Conservation (phyloP, 495 filamentous ascomycete genomes). For the Lophium mytilinum region DNA sequence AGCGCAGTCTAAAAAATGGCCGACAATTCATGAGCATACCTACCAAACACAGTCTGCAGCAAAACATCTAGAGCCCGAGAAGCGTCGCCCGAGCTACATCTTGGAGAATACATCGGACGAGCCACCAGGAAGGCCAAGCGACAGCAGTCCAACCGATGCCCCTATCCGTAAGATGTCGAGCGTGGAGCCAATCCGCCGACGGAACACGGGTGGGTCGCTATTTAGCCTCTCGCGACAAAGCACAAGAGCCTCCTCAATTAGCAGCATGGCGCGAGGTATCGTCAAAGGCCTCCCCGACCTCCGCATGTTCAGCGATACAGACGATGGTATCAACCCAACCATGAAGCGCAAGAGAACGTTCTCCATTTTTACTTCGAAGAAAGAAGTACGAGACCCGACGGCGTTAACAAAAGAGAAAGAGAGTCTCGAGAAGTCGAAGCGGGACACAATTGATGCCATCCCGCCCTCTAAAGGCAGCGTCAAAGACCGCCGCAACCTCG, state of each 20-base stretch:
- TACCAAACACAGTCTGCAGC: too few species aligned
- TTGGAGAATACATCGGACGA: not conserved
- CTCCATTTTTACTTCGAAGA: too few species aligned
- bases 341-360: too few species aligned
- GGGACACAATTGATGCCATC: not conserved
- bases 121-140: not conserved
- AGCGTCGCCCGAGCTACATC: slow-evolving; percentile 5
- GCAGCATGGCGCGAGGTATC: not conserved
- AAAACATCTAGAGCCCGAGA: not conserved
- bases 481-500: slow-evolving; percentile 14
- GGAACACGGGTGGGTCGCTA: not conserved
- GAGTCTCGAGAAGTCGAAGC: not conserved
- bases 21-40: too few species aligned
- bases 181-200: too few species aligned
- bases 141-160: not conserved
- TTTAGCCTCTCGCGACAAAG: not conserved
- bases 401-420: not conserved
- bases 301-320: not conserved
- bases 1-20: too few species aligned
- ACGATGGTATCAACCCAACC: too few species aligned
- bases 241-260: slow-evolving; percentile 1
- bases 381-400: not conserved
- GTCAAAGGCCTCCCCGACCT: not conserved
- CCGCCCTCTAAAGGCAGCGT: not conserved
- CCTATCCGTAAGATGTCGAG: not conserved